Percentiles rank a stretch among this genome's conserved stretches.
phyloP scores from a whole-genome alignment of 2,329 filamentous ascomycete genomes.

The Talaromyces amestolkiae region DNA sequence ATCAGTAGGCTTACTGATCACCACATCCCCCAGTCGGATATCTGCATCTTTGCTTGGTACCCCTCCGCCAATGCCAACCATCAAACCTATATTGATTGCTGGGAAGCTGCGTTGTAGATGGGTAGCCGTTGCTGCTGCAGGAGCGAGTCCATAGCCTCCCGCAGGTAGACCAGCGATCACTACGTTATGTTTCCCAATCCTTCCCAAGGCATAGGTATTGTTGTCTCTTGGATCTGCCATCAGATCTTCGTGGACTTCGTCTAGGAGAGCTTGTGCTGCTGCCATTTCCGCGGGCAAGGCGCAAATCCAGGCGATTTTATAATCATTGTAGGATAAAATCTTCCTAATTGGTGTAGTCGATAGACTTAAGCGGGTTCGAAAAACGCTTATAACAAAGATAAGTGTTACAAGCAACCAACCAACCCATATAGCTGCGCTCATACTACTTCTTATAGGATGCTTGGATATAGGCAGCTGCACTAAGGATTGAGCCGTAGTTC shows the following conservation, averaged over 20 bases:
- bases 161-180: slow-evolving; percentile 13
- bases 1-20: not conserved
- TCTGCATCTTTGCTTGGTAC: not conserved
- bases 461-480: too few species aligned
- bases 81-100: not conserved
- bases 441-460: not conserved
- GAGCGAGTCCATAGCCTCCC: slow-evolving; percentile 20
- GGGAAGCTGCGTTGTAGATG: not conserved
- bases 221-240: not conserved
- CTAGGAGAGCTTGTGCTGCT: slow-evolving; percentile 18
- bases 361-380: not conserved
- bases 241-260: not conserved
- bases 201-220: slow-evolving; percentile 6
- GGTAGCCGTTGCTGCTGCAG: slow-evolving; percentile 21
- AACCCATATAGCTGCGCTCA: not conserved
- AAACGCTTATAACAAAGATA: too few species aligned
- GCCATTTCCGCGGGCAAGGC: slow-evolving; percentile 20
- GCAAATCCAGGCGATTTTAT: slow-evolving; percentile 16
- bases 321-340: not conserved
- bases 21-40: slow-evolving; percentile 7
- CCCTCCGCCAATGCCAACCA: slow-evolving; percentile 7
- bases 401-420: too few species aligned
- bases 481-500: not conserved
- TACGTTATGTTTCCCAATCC: slow-evolving; percentile 6
- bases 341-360: not conserved